These are phyloP conservation scores for Malbranchea zuffiana DNA, from an alignment of 2,329 filamentous ascomycete species.

Conservation along the genomic window DNA sequence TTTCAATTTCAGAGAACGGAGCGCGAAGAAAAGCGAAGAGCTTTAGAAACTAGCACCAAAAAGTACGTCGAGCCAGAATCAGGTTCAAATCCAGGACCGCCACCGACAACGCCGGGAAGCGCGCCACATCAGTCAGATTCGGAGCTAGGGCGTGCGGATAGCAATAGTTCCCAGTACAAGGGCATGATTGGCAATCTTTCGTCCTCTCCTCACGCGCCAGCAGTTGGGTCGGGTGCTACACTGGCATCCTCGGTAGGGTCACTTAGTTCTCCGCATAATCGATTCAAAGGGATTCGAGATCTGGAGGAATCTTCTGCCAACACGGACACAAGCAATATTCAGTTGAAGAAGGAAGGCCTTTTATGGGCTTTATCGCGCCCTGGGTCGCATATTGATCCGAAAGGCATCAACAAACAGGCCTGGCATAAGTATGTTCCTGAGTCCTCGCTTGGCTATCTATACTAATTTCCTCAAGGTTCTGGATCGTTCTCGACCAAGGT, in stretches of 20 bases:
- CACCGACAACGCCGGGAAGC: constrained; percentile 25
- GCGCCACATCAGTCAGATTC: constrained; percentile 50
- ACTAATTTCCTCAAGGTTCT: constrained; percentile 54
- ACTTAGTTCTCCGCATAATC: constrained; percentile 34
- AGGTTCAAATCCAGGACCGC: constrained; percentile 32
- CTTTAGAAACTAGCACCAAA: constrained; percentile 77
- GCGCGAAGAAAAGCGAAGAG: constrained; percentile 82
- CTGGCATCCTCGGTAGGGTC: constrained; percentile 20
- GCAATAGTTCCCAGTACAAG: constrained; percentile 58
- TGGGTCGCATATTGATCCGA: constrained; percentile 87
- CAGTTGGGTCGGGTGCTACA: constrained; percentile 14
- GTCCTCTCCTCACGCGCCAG: constrained; percentile 26
- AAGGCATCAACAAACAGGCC: constrained; percentile 88
- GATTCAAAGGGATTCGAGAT: constrained; percentile 86
- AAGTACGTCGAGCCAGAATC: constrained; percentile 60
- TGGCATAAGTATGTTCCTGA: constrained; percentile 80
- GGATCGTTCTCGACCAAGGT: constrained; percentile 95
- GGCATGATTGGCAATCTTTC: constrained; percentile 37
- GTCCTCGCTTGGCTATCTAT: neutral
- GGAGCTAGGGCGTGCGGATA: constrained; percentile 62
- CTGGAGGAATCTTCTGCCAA: constrained; percentile 59
- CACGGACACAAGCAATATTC: constrained; percentile 46
- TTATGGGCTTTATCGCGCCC: constrained; percentile 90
- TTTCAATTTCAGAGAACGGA: constrained; percentile 94
- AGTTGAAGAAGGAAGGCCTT: constrained; percentile 82